These are phyloP conservation scores for Botrytis fabae DNA, from an alignment of 2,329 filamentous ascomycete genomes.

Conservation along the genomic window DNA sequence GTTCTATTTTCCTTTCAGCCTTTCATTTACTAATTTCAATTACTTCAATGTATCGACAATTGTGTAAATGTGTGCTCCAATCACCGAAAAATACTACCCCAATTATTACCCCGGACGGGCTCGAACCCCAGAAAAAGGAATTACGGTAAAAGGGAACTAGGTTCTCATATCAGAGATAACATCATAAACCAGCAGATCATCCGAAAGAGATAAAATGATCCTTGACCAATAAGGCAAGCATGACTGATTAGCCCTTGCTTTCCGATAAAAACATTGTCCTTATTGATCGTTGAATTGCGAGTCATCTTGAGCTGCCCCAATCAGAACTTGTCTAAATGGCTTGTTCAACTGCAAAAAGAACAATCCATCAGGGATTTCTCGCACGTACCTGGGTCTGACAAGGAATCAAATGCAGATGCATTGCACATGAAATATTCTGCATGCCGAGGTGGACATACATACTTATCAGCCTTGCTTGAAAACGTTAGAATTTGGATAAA, in stretches of 20 bases:
- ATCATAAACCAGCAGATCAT: not conserved
- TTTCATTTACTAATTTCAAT: not conserved
- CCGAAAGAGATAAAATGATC: not conserved
- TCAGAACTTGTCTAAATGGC: not conserved
- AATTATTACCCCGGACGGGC: not conserved
- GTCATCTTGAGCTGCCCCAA: not conserved
- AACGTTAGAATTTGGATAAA: not conserved
- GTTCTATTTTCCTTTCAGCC: not conserved
- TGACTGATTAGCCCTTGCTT: not conserved
- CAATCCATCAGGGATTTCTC: not conserved
- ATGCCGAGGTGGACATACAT: not conserved
- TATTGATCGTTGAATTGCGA: not conserved
- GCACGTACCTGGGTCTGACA: not conserved
- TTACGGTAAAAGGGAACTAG: not conserved
- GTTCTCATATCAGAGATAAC: not conserved
- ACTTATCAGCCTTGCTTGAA: conserved; percentile 1
- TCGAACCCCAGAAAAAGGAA: conserved; percentile 1
- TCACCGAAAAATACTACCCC: not conserved
- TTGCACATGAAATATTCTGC: conserved; percentile 9
- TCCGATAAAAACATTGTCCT: not conserved
- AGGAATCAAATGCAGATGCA: not conserved
- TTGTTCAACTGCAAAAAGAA: not conserved
- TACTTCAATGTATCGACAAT: not conserved
- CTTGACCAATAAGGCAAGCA: not conserved
- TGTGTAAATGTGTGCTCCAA: not conserved